Evolutionary conservation across 805 yeast species (phyloP).

Genomic region (Cyberlindnera mississippiensis): DNA sequence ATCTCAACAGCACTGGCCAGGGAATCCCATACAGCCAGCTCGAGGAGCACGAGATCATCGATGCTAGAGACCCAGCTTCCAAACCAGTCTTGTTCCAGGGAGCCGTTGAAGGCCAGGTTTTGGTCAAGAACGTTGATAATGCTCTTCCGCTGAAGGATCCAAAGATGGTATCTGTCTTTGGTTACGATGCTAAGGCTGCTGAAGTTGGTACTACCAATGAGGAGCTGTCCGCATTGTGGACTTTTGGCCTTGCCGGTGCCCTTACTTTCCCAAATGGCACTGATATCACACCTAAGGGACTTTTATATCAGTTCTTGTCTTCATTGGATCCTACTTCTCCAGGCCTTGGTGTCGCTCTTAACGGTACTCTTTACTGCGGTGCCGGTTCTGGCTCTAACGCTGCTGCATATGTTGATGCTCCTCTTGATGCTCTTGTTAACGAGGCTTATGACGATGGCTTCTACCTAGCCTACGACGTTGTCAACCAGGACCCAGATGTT

Average conservation of each 20-base stretch:
- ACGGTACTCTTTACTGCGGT: constrained; percentile 9
- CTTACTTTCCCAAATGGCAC: constrained; percentile 4
- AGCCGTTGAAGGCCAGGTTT: constrained; percentile 11
- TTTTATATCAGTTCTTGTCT: constrained; percentile 2
- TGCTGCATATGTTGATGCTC: constrained; percentile 1
- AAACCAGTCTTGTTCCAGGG: constrained; percentile 8
- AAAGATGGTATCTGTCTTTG: constrained; percentile 9
- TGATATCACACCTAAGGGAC: background rate
- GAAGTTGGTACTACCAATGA: constrained; percentile 3
- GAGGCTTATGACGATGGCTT: constrained; percentile 6
- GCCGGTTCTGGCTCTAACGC: constrained; percentile 7
- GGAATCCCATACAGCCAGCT: constrained; percentile 5
- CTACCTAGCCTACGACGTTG: constrained; percentile 2
- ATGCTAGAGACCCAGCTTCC: constrained; percentile 9
- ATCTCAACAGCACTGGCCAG: constrained; percentile 7
- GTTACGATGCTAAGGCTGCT: constrained; percentile 7
- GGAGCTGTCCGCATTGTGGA: background rate
- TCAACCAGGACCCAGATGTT: constrained; percentile 8
- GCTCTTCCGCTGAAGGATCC: constrained; percentile 7
- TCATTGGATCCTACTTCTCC: background rate
- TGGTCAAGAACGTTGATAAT: constrained; percentile 8
- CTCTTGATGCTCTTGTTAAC: constrained; percentile 5
- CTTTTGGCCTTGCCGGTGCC: constrained; percentile 1
- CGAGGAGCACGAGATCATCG: constrained; percentile 2
- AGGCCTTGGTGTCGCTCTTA: constrained; percentile 8